Evolutionary conservation across 257 asterid species (phyloP), one percentile per base, ranked within the genome.

Genomic region (Solanum rostratum): DNA sequence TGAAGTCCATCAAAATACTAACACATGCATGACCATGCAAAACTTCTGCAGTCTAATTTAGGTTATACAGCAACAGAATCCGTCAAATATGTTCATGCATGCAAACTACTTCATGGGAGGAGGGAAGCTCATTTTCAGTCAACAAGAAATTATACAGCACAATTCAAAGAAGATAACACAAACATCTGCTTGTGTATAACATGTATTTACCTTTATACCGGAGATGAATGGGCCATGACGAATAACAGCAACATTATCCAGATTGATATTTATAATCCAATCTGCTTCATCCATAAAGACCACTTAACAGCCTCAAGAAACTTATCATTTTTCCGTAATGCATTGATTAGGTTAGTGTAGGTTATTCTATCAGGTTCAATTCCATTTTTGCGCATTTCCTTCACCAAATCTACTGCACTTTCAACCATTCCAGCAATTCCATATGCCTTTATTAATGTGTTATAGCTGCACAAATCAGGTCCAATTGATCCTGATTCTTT

Each of bases 251-350:
- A 3, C 4, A 19, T 29, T 33, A 5, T 50, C 30, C 39, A 43
- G n/a, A 87, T 6, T 85, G 33, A 27, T 66, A 39, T 37, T 89
- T 90, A 92, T 19, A 94, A 53, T 70, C 95, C 93, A 90, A 93
- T 86, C 87, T 95, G 99, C 91, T 95, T 95, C 97, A 95, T 94
- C 99, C 98, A 95, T 91, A 95, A 91, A 41, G 99, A 95, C 99
- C 99, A 95, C 89, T 93, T 95, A n/a, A 92, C 98, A 82, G 99
- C 97, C 92, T 95, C 97, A 2, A 95, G 89, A 88, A 91, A 91
- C 98, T 88, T 94, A 70, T 95, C 98, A 81, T 94, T 95, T 88
- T 85, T 94, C 82, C 81, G 89, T 82, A 95, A 74, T 66, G 98
- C 96, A 66, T 84, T 85, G 53, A 95, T 91, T 86, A 95, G 88